phyloP scores from a whole-genome alignment of 305 asterid genomes.

The Fraxinus baroniana region DNA sequence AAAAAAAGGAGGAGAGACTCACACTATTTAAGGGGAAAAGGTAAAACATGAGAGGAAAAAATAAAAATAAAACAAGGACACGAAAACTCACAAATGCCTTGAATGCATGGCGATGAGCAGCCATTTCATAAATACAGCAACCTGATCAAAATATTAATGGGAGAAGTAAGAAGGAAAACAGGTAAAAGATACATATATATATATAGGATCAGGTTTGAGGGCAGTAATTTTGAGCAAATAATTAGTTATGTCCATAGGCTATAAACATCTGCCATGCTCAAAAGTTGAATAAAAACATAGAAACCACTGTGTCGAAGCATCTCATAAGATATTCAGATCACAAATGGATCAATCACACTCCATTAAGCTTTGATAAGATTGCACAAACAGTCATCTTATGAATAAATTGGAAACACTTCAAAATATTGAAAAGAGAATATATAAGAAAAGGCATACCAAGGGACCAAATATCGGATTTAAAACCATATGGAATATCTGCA shows the following conservation, averaged over 20 bases:
- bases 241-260: not conserved
- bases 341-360: not conserved
- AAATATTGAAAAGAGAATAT: not conserved
- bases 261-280: not conserved
- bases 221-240: not conserved
- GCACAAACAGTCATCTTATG: not conserved
- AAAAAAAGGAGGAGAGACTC: not conserved
- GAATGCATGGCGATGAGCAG: slow-evolving; percentile 97
- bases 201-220: not conserved
- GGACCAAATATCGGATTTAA: slow-evolving; percentile 98
- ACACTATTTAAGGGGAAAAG: not conserved
- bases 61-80: slow-evolving; percentile 8
- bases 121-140: slow-evolving; percentile 98
- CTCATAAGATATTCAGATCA: not conserved
- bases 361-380: not conserved
- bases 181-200: not conserved
- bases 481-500: slow-evolving; percentile 97
- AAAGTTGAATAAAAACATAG: not conserved
- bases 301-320: not conserved
- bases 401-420: not conserved
- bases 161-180: not conserved
- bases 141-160: slow-evolving; percentile 47
- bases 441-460: slow-evolving; percentile 55
- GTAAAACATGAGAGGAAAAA: not conserved
- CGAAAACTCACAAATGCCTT: slow-evolving; percentile 85